phyloP scores from a whole-genome alignment of 176 grass and related monocot species.

The Saccharum officinarum region DNA sequence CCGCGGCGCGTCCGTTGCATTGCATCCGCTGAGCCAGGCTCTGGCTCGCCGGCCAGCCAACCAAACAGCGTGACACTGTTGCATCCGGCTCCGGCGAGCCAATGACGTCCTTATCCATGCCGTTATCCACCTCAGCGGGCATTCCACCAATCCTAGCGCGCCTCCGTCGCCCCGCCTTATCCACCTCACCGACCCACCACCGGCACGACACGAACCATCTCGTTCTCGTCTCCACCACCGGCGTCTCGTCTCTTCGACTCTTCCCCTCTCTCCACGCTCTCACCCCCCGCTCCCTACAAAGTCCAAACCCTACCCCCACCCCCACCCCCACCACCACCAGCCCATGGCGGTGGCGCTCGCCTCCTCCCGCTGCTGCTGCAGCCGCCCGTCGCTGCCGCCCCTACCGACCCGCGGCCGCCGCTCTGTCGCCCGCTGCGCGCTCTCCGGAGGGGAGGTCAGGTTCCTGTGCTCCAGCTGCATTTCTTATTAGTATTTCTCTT shows the following conservation, averaged over 20 bases:
- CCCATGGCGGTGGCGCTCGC: constrained; percentile 67
- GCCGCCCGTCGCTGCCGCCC: constrained; percentile 14
- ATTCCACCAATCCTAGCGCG: constrained; percentile 36
- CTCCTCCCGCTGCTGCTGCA: constrained; percentile 51
- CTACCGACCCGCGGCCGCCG: constrained; percentile 20
- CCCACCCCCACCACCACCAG: background rate
- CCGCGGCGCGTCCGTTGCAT: too few species aligned
- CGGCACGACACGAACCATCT: background rate
- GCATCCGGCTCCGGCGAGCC: too few species aligned
- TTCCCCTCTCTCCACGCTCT: background rate
- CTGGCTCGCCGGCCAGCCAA: background rate
- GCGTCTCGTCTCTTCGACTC: background rate
- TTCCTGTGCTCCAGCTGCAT: background rate
- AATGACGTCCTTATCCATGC: background rate
- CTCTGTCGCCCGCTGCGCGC: constrained; percentile 46
- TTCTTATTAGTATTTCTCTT: background rate
- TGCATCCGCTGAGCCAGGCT: too few species aligned
- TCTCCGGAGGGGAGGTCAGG: constrained; percentile 43
- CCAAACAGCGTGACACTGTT: background rate
- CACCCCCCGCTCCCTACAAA: background rate
- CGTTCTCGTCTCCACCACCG: background rate
- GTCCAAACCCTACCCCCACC: background rate
- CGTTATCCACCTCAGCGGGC: constrained; percentile 41
- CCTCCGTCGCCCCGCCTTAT: constrained; percentile 30
- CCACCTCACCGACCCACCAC: constrained; percentile 21